Evolutionary conservation across 345 rosid species (phyloP).

Genomic region (Populus deltoides): DNA sequence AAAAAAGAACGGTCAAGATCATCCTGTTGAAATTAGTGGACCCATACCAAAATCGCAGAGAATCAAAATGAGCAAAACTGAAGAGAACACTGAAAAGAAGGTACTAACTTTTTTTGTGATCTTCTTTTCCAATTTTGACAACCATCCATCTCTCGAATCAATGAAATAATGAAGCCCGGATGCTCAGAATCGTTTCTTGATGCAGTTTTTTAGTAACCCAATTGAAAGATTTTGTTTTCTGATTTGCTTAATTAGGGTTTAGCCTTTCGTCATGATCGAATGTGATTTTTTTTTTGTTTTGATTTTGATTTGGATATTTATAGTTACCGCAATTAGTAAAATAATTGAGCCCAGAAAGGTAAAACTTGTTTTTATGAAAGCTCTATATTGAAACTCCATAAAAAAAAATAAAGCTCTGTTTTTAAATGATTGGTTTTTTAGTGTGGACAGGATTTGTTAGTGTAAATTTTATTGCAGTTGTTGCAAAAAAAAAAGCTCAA

Average conservation of each 20-base stretch:
- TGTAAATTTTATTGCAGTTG: neutral
- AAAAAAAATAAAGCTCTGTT: neutral
- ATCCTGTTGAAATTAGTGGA: slow-evolving; percentile 33
- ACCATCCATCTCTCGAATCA: slow-evolving; percentile 5
- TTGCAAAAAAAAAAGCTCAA: no score
- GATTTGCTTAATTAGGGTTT: neutral
- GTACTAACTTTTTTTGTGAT: slow-evolving; percentile 5
- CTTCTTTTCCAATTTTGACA: slow-evolving; percentile 14
- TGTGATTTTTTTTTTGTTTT: neutral
- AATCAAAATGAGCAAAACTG: slow-evolving; percentile 53
- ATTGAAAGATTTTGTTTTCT: slow-evolving; percentile 2
- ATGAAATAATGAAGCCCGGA: neutral
- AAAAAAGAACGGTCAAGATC: slow-evolving; percentile 47
- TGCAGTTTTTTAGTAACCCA: neutral
- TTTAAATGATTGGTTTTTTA: neutral
- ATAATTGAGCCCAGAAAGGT: neutral
- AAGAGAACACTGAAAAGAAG: slow-evolving; percentile 44
- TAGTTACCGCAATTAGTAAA: neutral
- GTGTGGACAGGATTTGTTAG: neutral
- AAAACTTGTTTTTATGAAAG: neutral
- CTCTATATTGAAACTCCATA: neutral
- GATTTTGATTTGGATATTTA: neutral
- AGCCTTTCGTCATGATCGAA: neutral
- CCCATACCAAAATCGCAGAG: slow-evolving; percentile 34
- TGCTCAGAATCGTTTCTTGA: slow-evolving; percentile 2